Evolutionary conservation across 2,329 filamentous ascomycete species (phyloP), one percentile per base, ranked within the genome.

Genomic region (Verticillium nonalfalfae): DNA sequence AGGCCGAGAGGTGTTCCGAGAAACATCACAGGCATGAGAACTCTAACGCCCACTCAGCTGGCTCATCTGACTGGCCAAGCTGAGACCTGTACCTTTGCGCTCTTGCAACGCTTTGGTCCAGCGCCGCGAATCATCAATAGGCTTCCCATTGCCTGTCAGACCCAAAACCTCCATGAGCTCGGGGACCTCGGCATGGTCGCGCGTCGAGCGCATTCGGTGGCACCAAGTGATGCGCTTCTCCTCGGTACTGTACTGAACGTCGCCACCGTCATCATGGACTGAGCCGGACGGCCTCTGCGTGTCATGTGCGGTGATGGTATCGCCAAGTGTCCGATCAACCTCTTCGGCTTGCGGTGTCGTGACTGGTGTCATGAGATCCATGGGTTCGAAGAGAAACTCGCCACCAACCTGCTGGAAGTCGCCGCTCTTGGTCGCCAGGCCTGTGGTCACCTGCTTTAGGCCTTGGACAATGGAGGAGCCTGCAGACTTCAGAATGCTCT

Each of bases 201-300:
- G 78, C 13, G 90, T 94, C 61, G 85, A 90, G 70, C 80, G 81
- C 91, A 96, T 96, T 34, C 90, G 81, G 75, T 94, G 90, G 68
- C 89, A 93, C 91, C 91, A 96, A 1, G 85, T 87, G 34, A 91
- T 82, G 60, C 77, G 78, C 75, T 90, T 89, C 68, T 84, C 78
- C 68, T 84, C 78, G 2, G 72, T 68, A 26, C 60, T 61, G 40
- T 61, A 64, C 7, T 65, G 64, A 9, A 66, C 66, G 31, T 69
- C 72, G 45, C 45, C 45, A 9, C 67, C 70, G n/a, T 59, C 64
- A 7, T 68, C 68, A 18, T 62, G 60, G 3, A 58, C 64, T 14
- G 63, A 56, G 18, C 58, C 60, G 13, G 63, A 63, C 61, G 62
- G 59, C 31, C 52, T 55, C 36, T 62, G 26, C 55, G 56, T 45